Evolutionary conservation across 208 protist species (phyloP).

Genomic region (Trypanosoma avium): DNA sequence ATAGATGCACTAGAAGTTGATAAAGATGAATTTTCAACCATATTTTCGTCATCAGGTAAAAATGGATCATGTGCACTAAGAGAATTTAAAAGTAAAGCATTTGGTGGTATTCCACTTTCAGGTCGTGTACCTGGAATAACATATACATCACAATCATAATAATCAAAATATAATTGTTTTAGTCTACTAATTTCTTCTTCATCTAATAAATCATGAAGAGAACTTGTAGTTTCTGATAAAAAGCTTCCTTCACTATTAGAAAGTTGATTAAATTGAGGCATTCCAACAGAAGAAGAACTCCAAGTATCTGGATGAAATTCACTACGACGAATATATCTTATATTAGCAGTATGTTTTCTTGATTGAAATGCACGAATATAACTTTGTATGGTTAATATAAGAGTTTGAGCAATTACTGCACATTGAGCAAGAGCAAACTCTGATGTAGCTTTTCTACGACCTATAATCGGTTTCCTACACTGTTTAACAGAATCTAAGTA

Average conservation of each 20-base stretch:
- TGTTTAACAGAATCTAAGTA: constrained; percentile 46
- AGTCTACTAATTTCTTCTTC: constrained; percentile 60
- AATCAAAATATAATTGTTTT: constrained; percentile 90
- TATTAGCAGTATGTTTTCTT: constrained; percentile 20
- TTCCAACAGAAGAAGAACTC: background rate
- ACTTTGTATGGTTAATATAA: constrained; percentile 68
- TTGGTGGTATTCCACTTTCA: constrained; percentile 19
- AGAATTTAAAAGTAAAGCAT: constrained; percentile 23
- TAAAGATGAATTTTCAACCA: constrained; percentile 1
- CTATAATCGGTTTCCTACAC: constrained; percentile 24
- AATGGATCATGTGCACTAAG: constrained; percentile 30
- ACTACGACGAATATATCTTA: background rate
- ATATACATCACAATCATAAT: constrained; percentile 83
- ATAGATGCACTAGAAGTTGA: constrained; percentile 16
- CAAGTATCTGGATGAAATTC: constrained; percentile 1
- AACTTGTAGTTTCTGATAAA: constrained; percentile 35
- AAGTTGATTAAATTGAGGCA: constrained; percentile 5
- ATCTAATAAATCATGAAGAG: constrained; percentile 60
- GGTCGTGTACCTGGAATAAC: constrained; percentile 26
- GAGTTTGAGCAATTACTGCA: constrained; percentile 68
- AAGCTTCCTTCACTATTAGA: constrained; percentile 6
- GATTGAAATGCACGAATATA: constrained; percentile 62
- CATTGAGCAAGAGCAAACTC: constrained; percentile 64
- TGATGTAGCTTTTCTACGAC: constrained; percentile 31
- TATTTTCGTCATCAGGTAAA: constrained; percentile 10